A percentile compares a stretch with the other conserved stretches of the same genome.
Evolutionary conservation across 306 rosid species (phyloP).

Genomic region (Malus orientalis): DNA sequence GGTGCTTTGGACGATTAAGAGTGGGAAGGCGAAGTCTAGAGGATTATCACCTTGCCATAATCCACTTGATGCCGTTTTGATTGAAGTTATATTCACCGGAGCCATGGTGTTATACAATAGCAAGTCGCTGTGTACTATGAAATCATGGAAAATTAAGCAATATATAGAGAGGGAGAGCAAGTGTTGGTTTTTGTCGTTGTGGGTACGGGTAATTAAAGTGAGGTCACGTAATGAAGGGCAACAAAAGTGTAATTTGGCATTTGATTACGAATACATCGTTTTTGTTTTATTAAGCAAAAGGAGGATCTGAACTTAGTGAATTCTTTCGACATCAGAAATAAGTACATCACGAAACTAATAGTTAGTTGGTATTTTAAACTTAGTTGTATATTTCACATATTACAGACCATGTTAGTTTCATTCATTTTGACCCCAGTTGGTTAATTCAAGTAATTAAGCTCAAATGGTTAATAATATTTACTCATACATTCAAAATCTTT

Average conservation of each 20-base stretch:
- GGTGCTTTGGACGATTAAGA: conserved; percentile 50
- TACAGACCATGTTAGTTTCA: background rate
- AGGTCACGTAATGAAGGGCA: background rate
- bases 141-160: background rate
- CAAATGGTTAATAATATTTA: too few relatives aligned
- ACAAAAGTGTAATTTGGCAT: background rate
- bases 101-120: background rate
- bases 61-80: conserved; percentile 64
- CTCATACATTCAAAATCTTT: background rate
- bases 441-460: background rate
- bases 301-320: too few relatives aligned
- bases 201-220: background rate
- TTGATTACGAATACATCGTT: background rate
- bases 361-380: too few relatives aligned
- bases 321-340: too few relatives aligned
- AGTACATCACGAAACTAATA: too few relatives aligned
- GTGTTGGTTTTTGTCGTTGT: background rate
- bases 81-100: conserved; percentile 47
- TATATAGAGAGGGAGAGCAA: background rate
- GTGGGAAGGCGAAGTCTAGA: conserved; percentile 67
- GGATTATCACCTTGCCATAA: conserved; percentile 86
- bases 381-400: too few relatives aligned
- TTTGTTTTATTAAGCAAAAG: too few relatives aligned
- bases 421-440: background rate
- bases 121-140: background rate